Base-by-base conservation (phyloP, 208 protist species). In the Trichomonas tenax region DNA sequence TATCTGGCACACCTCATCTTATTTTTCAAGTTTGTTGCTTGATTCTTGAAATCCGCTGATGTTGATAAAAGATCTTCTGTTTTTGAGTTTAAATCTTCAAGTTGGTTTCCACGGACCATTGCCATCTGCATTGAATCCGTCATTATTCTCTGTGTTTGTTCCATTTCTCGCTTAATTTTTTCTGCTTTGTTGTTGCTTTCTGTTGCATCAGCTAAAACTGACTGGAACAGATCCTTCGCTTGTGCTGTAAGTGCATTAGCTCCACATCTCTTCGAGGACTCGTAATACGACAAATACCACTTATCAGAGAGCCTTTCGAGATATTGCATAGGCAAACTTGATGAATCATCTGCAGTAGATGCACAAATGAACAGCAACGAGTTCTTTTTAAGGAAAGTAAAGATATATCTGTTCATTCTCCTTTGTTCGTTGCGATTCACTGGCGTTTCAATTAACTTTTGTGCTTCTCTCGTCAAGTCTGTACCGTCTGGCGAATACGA, bases 11-110 rank as follows among this genome's bases (percentile, higher is more conserved):
- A 93, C 51, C 86, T 34, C 86, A 93, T 93, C 17, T 40, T 41
- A 34, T 44, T 34, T 93, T 93, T 51, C 86, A 93, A 31, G 15
- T 93, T 93, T 93, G 86, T 51, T 51, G 86, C 40, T 93, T 93
- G 44, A 36, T 34, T 93, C 44, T 44, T 93, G 31, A 93, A 93
- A 0, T 93, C 86, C 38, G n/a, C 86, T 11, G 44, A 51, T 4
- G 86, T 38, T 8, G 44, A 48, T 26, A 93, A 17, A 8, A 93
- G 3, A 38, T 93, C 86, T 93, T 93, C 86, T 41, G n/a, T 58
- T 93, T 93, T 93, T 38, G 40, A 8, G 10, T 10, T 38, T 6
- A 93, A 34, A 51, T 34, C 31, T 10, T 48, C 17, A 34, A 93
- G 86, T 1, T 51, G 17, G 2, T 40, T 41, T 41, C 86, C 86